These are phyloP conservation scores for Amaranthus tricolor DNA, from an alignment of 179 eudicot genomes.

Conservation along the genomic window DNA sequence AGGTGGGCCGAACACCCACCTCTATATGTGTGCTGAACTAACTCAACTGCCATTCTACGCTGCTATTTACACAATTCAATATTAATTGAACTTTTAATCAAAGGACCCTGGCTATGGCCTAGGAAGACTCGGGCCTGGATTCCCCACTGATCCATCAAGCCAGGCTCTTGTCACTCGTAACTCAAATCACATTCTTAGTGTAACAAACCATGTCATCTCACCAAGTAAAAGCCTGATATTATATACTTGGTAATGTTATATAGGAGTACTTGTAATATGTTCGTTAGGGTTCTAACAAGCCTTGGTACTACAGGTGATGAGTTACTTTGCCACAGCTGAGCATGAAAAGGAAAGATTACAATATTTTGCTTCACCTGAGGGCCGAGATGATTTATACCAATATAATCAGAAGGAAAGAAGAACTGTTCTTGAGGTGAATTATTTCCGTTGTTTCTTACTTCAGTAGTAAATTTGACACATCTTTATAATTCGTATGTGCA, in stretches of 20 bases:
- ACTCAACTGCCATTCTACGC: too few species aligned
- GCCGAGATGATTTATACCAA: constrained; percentile 92
- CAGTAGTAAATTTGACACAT: constrained; percentile 5
- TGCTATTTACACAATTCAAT: too few species aligned
- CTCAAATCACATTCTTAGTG: not conserved
- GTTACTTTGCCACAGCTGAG: constrained; percentile 85
- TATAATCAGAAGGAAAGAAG: constrained; percentile 95
- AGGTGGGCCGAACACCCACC: too few species aligned
- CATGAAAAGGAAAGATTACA: constrained; percentile 96
- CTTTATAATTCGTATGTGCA: not conserved
- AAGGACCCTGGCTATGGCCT: too few species aligned
- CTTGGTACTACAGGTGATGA: constrained; percentile 68
- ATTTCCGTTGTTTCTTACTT: not conserved
- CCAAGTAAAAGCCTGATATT: not conserved
- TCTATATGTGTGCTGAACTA: too few species aligned
- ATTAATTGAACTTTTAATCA: too few species aligned
- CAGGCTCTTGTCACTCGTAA: constrained; percentile 1
- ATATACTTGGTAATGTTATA: not conserved
- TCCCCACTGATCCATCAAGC: not conserved
- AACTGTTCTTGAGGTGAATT: constrained; percentile 82
- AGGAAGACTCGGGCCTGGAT: too few species aligned
- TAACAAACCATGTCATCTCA: not conserved
- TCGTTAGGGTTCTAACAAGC: not conserved
- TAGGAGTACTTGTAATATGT: not conserved
- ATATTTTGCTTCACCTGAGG: constrained; percentile 94